These are phyloP conservation scores for Phlegmacium glaucopus DNA, from an alignment of 768 basidiomycete species.

Conservation along the genomic window DNA sequence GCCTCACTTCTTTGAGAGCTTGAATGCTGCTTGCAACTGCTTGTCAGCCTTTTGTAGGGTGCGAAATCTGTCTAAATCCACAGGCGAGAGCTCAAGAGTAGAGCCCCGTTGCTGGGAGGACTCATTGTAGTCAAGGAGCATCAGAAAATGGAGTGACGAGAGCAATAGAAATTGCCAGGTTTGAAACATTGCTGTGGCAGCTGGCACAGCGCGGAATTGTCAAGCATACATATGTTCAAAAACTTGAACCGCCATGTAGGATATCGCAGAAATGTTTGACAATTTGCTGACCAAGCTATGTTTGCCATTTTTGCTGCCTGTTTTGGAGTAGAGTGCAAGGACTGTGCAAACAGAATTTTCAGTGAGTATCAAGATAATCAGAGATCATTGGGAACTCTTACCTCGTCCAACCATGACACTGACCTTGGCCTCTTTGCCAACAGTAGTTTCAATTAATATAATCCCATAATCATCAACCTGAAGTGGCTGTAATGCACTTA, in stretches of 20 bases:
- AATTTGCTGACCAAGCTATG: conserved; percentile 15
- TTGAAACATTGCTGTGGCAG: not conserved
- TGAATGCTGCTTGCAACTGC: not conserved
- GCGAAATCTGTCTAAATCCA: not conserved
- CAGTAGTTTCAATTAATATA: no score
- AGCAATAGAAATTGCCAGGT: not conserved
- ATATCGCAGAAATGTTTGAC: conserved; percentile 20
- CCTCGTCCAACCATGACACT: not conserved
- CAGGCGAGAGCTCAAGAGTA: not conserved
- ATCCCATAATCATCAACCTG: conserved; percentile 14
- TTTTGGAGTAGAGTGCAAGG: conserved; percentile 19
- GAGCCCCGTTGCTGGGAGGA: not conserved
- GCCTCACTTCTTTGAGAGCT: not conserved
- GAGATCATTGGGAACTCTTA: not conserved
- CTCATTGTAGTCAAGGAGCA: not conserved
- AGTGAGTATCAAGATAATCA: not conserved
- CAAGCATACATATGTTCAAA: not conserved
- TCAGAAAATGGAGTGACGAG: not conserved
- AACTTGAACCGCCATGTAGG: conserved; percentile 16
- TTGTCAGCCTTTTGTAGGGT: not conserved
- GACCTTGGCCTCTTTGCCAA: no score
- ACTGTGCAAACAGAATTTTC: conserved; percentile 13
- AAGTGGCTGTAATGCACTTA: conserved; percentile 7
- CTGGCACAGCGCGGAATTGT: conserved; percentile 5
- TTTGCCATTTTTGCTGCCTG: conserved; percentile 23